Conservation (phyloP, 352 stramenopile genomes). For the Phytophthora lateralis region DNA sequence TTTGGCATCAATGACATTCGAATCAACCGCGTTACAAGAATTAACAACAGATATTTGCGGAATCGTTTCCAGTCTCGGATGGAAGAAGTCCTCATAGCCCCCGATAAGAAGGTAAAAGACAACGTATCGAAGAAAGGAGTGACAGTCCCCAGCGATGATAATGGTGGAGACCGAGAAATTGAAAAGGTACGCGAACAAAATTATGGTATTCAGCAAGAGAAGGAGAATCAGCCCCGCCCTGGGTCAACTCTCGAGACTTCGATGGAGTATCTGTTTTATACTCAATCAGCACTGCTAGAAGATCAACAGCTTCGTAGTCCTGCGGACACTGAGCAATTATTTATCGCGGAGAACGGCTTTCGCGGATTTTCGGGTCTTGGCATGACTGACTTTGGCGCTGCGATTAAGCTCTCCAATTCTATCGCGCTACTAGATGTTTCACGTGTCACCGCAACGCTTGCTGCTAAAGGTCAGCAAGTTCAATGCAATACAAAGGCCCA, state of each 20-base stretch:
- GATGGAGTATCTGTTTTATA: conserved; percentile 87
- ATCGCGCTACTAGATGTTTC: conserved; percentile 61
- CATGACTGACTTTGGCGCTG: conserved; percentile 50
- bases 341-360: conserved; percentile 73
- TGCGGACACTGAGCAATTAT: conserved; percentile 59
- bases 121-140: conserved; percentile 85
- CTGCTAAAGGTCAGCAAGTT: conserved; percentile 27
- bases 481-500: neutral
- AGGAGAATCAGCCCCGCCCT: conserved; percentile 22
- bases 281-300: conserved; percentile 51
- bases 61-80: conserved; percentile 88
- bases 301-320: conserved; percentile 38
- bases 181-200: conserved; percentile 6
- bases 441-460: conserved; percentile 29
- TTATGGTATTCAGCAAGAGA: conserved; percentile 7
- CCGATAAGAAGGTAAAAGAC: conserved; percentile 67
- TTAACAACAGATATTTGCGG: conserved; percentile 89
- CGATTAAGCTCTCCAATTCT: conserved; percentile 81
- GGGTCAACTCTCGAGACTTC: conserved; percentile 53
- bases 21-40: conserved; percentile 85
- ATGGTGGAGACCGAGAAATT: conserved; percentile 7
- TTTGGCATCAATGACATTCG: conserved; percentile 69
- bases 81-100: conserved; percentile 71
- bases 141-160: conserved; percentile 50
- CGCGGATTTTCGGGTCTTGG: conserved; percentile 55